These are phyloP conservation scores for Xylaria multiplex DNA, from an alignment of 2,329 filamentous ascomycete species.

Conservation along the genomic window DNA sequence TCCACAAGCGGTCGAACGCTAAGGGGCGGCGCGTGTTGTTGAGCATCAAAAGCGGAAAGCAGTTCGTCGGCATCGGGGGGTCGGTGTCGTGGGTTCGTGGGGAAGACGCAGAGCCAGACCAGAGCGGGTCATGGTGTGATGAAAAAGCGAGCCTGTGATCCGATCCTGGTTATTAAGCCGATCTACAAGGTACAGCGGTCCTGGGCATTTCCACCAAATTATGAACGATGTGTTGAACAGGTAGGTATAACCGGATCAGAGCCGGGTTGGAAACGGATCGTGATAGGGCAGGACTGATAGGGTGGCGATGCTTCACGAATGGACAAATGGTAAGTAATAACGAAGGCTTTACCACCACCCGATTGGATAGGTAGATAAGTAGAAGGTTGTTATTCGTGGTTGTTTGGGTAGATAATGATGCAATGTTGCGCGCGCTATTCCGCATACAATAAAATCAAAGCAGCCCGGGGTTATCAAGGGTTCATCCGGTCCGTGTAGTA, in stretches of 20 bases:
- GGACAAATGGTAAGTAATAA: not conserved
- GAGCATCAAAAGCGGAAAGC: slow-evolving; percentile 48
- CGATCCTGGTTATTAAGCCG: not conserved
- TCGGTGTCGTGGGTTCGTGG: slow-evolving; percentile 37
- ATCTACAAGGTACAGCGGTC: no score
- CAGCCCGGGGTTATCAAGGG: no score
- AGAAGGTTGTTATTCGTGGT: not conserved
- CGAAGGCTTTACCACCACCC: not conserved
- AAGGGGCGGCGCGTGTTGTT: slow-evolving; percentile 34
- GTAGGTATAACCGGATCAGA: not conserved
- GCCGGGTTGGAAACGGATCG: not conserved
- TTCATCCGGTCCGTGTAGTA: not conserved
- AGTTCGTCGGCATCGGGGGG: slow-evolving; percentile 45
- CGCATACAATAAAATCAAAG: not conserved
- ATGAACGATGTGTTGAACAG: no score
- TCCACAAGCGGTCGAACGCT: slow-evolving; percentile 43
- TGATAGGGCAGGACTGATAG: slow-evolving; percentile 3
- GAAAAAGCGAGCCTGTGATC: slow-evolving; percentile 13
- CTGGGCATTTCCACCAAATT: no score
- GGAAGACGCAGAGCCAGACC: slow-evolving; percentile 37
- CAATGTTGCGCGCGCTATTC: slow-evolving; percentile 5
- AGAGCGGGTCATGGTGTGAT: slow-evolving; percentile 38
- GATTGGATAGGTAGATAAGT: no score
- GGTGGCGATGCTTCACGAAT: not conserved
- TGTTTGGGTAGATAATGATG: not conserved